These are phyloP conservation scores for Beta vulgaris DNA, from an alignment of 148 eudicot genomes.

Conservation along the genomic window DNA sequence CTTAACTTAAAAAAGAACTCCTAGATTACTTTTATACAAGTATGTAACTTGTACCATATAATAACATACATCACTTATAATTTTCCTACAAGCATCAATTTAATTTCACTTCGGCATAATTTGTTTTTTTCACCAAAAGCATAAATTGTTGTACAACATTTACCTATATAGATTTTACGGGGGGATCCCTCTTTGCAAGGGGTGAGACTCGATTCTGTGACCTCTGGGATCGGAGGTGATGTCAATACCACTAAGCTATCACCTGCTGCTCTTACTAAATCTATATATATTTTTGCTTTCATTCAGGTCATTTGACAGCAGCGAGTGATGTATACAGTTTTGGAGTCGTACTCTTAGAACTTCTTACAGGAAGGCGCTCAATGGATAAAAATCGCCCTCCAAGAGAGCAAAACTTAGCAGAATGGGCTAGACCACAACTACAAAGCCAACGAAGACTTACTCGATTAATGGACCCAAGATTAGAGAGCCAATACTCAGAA, in stretches of 20 bases:
- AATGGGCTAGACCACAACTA: slow-evolving; percentile 76
- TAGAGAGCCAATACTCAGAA: slow-evolving; percentile 76
- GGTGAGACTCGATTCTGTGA: too few species aligned
- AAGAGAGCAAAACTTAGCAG: slow-evolving; percentile 73
- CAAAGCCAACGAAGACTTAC: slow-evolving; percentile 55
- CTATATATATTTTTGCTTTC: neutral
- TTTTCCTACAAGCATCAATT: too few species aligned
- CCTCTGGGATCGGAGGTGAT: too few species aligned
- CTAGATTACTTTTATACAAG: neutral
- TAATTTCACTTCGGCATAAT: too few species aligned
- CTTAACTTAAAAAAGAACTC: neutral
- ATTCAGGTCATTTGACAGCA: slow-evolving; percentile 80
- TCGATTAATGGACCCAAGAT: slow-evolving; percentile 73
- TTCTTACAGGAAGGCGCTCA: slow-evolving; percentile 68
- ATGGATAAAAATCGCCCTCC: slow-evolving; percentile 65
- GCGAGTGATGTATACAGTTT: slow-evolving; percentile 95
- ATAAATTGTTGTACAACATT: too few species aligned
- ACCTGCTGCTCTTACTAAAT: neutral
- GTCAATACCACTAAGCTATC: too few species aligned
- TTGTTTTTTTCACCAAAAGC: too few species aligned
- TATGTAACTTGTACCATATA: neutral
- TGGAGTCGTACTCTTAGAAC: slow-evolving; percentile 82
- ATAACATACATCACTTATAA: neutral
- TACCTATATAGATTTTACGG: too few species aligned
- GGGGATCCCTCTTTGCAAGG: too few species aligned